Base-by-base conservation (phyloP, 1,284 basidiomycete species). In the Marasmius sp. region DNA sequence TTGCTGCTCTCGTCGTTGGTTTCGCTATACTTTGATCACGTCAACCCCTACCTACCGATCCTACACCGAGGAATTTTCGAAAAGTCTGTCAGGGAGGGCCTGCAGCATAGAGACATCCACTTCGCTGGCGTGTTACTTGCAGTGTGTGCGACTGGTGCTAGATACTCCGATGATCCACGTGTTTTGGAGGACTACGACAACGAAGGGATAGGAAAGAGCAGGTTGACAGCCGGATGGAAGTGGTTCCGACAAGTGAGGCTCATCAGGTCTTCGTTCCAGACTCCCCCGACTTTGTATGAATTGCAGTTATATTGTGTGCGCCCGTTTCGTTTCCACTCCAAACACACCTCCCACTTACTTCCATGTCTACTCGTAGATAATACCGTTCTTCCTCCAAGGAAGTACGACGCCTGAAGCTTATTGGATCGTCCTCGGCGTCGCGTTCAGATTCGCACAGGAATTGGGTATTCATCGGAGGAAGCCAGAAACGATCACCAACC, bases 41-140 rank as follows among this genome's bases (percentile, higher is more conserved):
- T 83, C 67, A 93, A 94, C 71, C 66, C 80, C n/a, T 80, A 85
- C 64, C 73, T 85, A 8, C 92, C 93, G 1, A 78, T 96, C 12
- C 78, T 97, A 6, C 94, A 96, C 69, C 85, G 88, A 0, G 86
- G 86, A 0, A 87, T 85, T 3, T 94, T 96, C 68, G 83, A 89
- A 61, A 75, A 79, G 10, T 77, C 81, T 36, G 71, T 92, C 51
- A 73, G 72, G n/a, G 81, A 85, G 6, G 81, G 82, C 0, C 70
- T 88, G 18, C 88, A 93, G 69, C 74, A 79, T 33, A 78, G 69
- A 1, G 84, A 92, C 67, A 67, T 80, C 6, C 74, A 81, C 0
- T 95, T 95, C 71, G 89, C 83, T 10, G 82, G 85, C 7, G 83
- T 90, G 1, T 82, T 92, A 57, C 75, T 95, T 14, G 80, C 94